Evolutionary conservation across 352 stramenopile species (phyloP).

Genomic region (Phytophthora hybrid): DNA sequence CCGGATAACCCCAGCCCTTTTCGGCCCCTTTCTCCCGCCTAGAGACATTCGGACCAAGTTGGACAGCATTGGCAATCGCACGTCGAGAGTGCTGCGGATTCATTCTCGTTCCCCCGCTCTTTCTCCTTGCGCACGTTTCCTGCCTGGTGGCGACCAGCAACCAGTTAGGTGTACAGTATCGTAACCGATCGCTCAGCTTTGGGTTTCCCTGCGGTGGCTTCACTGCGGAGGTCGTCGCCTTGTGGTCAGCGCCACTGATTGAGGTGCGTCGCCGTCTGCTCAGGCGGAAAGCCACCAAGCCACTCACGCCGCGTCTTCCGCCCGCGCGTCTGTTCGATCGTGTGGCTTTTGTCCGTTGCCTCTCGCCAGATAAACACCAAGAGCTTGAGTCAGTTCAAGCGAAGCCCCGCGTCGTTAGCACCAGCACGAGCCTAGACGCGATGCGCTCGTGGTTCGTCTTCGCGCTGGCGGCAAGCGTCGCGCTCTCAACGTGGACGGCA

Average conservation of each 20-base stretch:
- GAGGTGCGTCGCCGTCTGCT: slow-evolving; percentile 19
- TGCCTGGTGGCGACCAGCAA: neutral
- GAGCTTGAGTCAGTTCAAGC: no score
- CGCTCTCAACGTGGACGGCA: slow-evolving; percentile 1
- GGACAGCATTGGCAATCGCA: neutral
- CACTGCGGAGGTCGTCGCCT: neutral
- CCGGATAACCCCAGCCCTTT: no score
- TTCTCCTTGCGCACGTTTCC: neutral
- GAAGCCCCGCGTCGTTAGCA: neutral
- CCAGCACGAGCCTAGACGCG: neutral
- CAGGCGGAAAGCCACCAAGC: slow-evolving; percentile 18
- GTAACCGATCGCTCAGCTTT: neutral
- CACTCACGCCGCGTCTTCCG: slow-evolving; percentile 20
- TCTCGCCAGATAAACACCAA: no score
- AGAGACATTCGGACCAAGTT: neutral
- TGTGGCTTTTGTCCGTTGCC: slow-evolving; percentile 23
- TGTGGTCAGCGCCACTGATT: slow-evolving; percentile 27
- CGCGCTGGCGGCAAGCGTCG: slow-evolving; percentile 10
- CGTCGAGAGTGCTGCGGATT: slow-evolving; percentile 3
- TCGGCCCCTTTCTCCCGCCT: neutral
- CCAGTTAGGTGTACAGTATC: no score
- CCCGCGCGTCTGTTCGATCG: slow-evolving; percentile 11
- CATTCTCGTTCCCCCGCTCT: slow-evolving; percentile 9
- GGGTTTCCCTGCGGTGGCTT: neutral
- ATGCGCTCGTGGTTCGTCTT: slow-evolving; percentile 24